Percentiles rank a stretch among this genome's conserved stretches.
These are phyloP conservation scores for Clathrospora elynae DNA, from an alignment of 2,329 filamentous ascomycete species.

Conservation along the genomic window DNA sequence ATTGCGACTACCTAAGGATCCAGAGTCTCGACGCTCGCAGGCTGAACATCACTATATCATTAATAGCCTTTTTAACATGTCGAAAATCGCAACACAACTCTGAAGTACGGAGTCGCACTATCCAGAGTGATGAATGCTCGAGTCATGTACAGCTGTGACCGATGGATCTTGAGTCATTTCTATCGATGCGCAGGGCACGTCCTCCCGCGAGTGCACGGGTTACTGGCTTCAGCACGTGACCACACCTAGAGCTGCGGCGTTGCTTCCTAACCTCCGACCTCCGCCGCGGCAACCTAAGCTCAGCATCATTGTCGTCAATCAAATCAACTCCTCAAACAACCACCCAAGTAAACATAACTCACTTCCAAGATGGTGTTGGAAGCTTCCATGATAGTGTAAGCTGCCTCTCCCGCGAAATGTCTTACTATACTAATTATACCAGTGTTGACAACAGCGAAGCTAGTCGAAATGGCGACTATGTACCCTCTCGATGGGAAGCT, in stretches of 20 bases:
- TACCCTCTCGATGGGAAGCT: constrained; percentile 91
- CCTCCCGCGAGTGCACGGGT: too few relatives aligned
- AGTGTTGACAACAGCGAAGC: constrained; percentile 98
- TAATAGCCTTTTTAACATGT: not conserved
- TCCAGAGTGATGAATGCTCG: too few relatives aligned
- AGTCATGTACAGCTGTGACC: too few relatives aligned
- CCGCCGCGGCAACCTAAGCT: constrained; percentile 29
- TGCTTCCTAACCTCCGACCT: constrained; percentile 26
- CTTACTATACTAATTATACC: constrained; percentile 29
- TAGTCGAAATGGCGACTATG: constrained; percentile 92
- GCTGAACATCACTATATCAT: too few relatives aligned
- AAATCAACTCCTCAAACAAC: constrained; percentile 13
- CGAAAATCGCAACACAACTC: not conserved
- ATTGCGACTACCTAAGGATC: not conserved
- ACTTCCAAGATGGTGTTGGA: constrained; percentile 87
- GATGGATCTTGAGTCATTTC: too few relatives aligned
- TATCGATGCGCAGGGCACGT: too few relatives aligned
- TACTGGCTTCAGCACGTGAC: too few relatives aligned
- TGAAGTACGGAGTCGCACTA: too few relatives aligned
- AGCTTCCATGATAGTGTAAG: constrained; percentile 93
- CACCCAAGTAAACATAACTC: constrained; percentile 10
- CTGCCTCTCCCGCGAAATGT: constrained; percentile 19
- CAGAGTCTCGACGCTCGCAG: not conserved
- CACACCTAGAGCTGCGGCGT: constrained; percentile 12
- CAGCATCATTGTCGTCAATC: constrained; percentile 26